phyloP scores from a whole-genome alignment of 2,329 filamentous ascomycete species.

The Xylaria sp. region DNA sequence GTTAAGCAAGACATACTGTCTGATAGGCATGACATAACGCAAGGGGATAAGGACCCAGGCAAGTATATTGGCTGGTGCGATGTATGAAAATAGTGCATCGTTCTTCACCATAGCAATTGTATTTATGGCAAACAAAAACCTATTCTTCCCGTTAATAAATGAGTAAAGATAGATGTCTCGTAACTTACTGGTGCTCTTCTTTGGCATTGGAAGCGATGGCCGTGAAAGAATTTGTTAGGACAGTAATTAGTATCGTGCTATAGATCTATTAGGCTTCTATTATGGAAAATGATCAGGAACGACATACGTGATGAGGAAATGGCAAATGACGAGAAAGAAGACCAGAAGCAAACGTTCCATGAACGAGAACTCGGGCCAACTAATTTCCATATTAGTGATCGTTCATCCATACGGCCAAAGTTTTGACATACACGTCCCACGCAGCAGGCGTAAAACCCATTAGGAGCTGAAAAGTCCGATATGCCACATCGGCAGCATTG shows the following conservation, averaged over 20 bases:
- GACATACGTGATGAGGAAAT: conserved; percentile 83
- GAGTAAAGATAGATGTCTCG: neutral
- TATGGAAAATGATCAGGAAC: neutral
- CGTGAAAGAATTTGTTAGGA: conserved; percentile 97
- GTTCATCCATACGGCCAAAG: neutral
- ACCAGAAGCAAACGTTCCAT: conserved; percentile 80
- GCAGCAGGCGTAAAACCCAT: conserved; percentile 97
- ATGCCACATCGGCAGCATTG: conserved; percentile 79
- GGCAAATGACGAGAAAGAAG: conserved; percentile 90
- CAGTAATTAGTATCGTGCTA: conserved; percentile 89
- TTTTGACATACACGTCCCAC: conserved; percentile 77
- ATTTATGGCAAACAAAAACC: conserved; percentile 93
- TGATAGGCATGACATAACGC: conserved; percentile 81
- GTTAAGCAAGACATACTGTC: conserved; percentile 85
- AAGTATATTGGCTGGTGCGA: conserved; percentile 90
- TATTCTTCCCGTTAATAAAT: conserved; percentile 43
- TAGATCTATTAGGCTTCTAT: conserved; percentile 36
- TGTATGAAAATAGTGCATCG: conserved; percentile 93
- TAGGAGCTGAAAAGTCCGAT: conserved; percentile 89
- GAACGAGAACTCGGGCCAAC: conserved; percentile 78
- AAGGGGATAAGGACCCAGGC: conserved; percentile 89
- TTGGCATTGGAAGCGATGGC: conserved; percentile 91
- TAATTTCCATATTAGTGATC: conserved; percentile 46
- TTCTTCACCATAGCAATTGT: conserved; percentile 99
- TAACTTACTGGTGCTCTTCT: conserved; percentile 79